Evolutionary conservation across 2,329 filamentous ascomycete species (phyloP).

Genomic region (Xylariaceae sp.): DNA sequence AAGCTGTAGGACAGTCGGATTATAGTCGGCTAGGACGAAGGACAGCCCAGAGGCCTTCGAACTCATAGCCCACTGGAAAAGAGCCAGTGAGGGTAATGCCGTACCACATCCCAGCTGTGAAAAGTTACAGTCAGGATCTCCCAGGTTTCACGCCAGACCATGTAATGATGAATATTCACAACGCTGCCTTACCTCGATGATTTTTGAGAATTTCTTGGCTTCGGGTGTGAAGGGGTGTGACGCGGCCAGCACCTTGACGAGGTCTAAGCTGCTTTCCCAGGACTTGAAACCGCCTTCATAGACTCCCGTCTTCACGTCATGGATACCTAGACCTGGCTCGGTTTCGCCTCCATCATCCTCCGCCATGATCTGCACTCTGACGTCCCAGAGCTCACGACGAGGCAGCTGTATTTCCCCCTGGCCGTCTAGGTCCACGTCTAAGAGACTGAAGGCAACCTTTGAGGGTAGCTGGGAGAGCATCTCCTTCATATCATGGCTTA

Average conservation of each 20-base stretch:
- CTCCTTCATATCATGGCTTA: slow-evolving; percentile 44
- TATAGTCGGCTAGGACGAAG: slow-evolving; percentile 73
- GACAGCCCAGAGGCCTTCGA: slow-evolving; percentile 39
- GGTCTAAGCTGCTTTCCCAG: slow-evolving; percentile 79
- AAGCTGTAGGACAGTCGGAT: slow-evolving; percentile 68
- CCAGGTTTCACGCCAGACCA: slow-evolving; percentile 9
- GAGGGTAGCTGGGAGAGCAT: slow-evolving; percentile 61
- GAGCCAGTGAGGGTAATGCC: slow-evolving; percentile 64
- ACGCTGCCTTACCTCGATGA: slow-evolving; percentile 48
- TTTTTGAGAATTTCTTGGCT: slow-evolving; percentile 35
- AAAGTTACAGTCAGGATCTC: slow-evolving; percentile 26
- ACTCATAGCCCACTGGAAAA: slow-evolving; percentile 58
- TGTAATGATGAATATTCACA: slow-evolving; percentile 6
- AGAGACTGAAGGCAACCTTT: slow-evolving; percentile 63
- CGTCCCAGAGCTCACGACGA: slow-evolving; percentile 74
- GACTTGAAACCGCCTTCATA: slow-evolving; percentile 88
- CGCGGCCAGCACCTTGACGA: slow-evolving; percentile 61
- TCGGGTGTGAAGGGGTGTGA: slow-evolving; percentile 35
- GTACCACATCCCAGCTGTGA: slow-evolving; percentile 71
- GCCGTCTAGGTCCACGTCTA: slow-evolving; percentile 57
- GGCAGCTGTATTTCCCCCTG: slow-evolving; percentile 53
- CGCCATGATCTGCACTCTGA: slow-evolving; percentile 75
- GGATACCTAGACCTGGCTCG: slow-evolving; percentile 52
- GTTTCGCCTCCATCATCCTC: slow-evolving; percentile 48
- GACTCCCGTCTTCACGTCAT: slow-evolving; percentile 74